Conservation (phyloP, 768 basidiomycete genomes). For the Pisolithus tinctorius region DNA sequence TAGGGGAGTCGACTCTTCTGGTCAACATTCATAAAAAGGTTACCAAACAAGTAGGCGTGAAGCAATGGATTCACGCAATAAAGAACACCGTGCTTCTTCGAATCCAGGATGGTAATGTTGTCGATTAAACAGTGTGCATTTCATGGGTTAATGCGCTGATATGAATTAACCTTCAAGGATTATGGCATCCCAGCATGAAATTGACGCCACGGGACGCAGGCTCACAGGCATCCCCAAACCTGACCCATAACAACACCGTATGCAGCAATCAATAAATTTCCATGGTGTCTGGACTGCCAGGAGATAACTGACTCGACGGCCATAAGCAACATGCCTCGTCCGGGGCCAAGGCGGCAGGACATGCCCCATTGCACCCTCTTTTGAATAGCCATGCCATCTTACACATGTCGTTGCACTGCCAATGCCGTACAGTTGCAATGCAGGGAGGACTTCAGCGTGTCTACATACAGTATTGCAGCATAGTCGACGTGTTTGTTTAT, state of each 20-base stretch:
- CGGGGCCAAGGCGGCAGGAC: slow-evolving; percentile 16
- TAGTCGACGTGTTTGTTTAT: slow-evolving; percentile 84
- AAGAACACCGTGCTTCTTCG: slow-evolving; percentile 88
- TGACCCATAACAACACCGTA: slow-evolving; percentile 19
- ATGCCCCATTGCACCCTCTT: background rate
- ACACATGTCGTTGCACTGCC: slow-evolving; percentile 93
- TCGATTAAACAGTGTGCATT: slow-evolving; percentile 63
- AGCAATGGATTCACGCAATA: slow-evolving; percentile 60
- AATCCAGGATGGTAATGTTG: slow-evolving; percentile 81
- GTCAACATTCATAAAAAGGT: too few species aligned
- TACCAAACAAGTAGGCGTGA: background rate
- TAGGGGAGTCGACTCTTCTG: too few species aligned
- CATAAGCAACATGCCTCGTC: slow-evolving; percentile 91
- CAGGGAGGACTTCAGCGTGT: slow-evolving; percentile 73
- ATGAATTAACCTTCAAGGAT: slow-evolving; percentile 47
- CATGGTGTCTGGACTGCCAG: background rate
- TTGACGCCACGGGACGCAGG: slow-evolving; percentile 91
- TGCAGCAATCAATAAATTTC: background rate
- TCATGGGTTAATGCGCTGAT: background rate
- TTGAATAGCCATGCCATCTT: slow-evolving; percentile 83
- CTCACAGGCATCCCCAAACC: slow-evolving; percentile 79
- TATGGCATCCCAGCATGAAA: slow-evolving; percentile 84
- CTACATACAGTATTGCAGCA: slow-evolving; percentile 89
- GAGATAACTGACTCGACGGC: slow-evolving; percentile 62
- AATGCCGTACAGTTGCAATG: slow-evolving; percentile 70